Evolutionary conservation across 2,329 filamentous ascomycete species (phyloP).

Genomic region (Sordariomycetes sp.): DNA sequence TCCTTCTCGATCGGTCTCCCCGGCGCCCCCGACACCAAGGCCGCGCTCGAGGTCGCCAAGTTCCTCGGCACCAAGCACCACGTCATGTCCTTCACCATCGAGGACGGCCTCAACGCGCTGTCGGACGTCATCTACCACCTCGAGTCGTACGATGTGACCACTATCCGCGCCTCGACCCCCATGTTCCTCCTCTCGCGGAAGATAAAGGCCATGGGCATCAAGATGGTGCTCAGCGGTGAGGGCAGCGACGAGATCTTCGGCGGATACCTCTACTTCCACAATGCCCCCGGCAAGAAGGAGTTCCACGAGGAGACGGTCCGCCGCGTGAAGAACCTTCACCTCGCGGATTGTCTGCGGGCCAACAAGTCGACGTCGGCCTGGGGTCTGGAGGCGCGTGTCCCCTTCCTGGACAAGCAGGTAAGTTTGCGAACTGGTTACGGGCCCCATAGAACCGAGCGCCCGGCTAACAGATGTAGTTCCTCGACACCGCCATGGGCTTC

Average conservation of each 20-base stretch:
- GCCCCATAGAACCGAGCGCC: no score
- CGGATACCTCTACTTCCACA: constrained; percentile 97
- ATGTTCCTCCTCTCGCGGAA: constrained; percentile 98
- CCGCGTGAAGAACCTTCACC: constrained; percentile 89
- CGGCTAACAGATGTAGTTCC: constrained; percentile 46
- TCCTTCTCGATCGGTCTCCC: constrained; percentile 97
- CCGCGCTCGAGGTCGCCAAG: constrained; percentile 83
- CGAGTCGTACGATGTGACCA: constrained; percentile 96
- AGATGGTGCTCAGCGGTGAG: constrained; percentile 97
- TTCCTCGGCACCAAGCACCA: constrained; percentile 98
- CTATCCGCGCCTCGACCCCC: constrained; percentile 92
- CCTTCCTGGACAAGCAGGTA: constrained; percentile 88
- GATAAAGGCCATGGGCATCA: constrained; percentile 98
- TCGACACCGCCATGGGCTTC: constrained; percentile 85
- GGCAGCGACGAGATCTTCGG: constrained; percentile 97
- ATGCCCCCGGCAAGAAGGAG: constrained; percentile 76
- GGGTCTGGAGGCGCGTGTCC: constrained; percentile 95
- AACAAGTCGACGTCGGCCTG: constrained; percentile 99
- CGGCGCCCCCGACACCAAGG: constrained; percentile 81
- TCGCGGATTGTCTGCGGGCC: constrained; percentile 90
- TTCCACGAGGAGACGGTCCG: constrained; percentile 94
- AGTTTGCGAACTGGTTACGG: constrained; percentile 9
- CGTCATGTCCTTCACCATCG: constrained; percentile 94
- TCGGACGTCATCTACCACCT: constrained; percentile 97
- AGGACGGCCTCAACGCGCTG: constrained; percentile 92